Evolutionary conservation across 345 rosid genomes (phyloP), one percentile per base, ranked within the genome.

Genomic region (Camelina sativa): DNA sequence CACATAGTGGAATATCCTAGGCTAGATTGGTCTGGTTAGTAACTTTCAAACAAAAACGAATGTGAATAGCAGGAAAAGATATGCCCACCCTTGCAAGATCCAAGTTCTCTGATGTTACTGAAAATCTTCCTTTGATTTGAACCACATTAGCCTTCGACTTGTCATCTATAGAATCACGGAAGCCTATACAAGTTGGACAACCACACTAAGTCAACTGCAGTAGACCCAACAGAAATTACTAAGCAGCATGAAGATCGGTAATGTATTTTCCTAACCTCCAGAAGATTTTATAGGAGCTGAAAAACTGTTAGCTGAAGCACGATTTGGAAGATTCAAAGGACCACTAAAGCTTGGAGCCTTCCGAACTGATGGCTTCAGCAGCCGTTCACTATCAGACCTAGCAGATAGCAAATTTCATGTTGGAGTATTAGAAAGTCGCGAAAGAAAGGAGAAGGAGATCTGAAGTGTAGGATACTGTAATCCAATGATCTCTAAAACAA

Each of bases 211-310:
- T 44, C 47, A 52, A 67, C 63, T 0, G 8, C 22, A 62, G 20
- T 43, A 76, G 71, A 63, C 35, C 52, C 3, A 66, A 44, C 54
- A 2, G 46, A 15, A 61, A 25, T 23, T 34, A 44, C 53, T 43
- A 34, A 54, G 48, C 54, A 16, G 60, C 46, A 61, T 35, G 59
- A 22, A 37, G 46, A n/a, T 52, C 6, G 1, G 22, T 13, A 66
- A 25, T 66, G 61, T 15, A 59, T 16, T 60, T 23, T 20, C 34
- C 59, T 75, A 84, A 92, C 99, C 99, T 87, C 85, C 91, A 44
- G 99, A 92, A 73, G 96, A 88, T 83, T 92, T 96, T 53, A 87
- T 92, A 34, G 99, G 99, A 83, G 98, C 99, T 65, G 99, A 96
- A 65, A 92, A 82, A 65, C 99, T 96, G 80, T 96, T 96, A 17